Evolutionary conservation across 2,329 filamentous ascomycete species (phyloP).

Genomic region (Aspergillus fischeri): DNA sequence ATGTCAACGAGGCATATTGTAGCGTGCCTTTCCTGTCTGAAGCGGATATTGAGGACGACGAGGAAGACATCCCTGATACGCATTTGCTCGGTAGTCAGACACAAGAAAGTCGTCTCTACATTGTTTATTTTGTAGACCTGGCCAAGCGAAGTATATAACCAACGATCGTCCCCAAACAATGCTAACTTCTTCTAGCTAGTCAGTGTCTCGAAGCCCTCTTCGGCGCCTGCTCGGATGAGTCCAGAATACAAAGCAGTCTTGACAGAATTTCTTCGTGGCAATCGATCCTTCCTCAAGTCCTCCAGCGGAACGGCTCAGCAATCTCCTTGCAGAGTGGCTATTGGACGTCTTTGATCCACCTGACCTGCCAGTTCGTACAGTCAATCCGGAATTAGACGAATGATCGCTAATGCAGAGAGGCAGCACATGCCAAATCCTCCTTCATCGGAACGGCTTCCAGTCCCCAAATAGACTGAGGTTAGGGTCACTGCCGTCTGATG

Average conservation of each 20-base stretch:
- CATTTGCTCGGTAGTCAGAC: background rate
- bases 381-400: background rate
- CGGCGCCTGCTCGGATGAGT: background rate
- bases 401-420: background rate
- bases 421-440: background rate
- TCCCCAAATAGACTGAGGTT: background rate
- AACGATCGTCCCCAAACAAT: background rate
- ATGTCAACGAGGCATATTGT: slow-evolving; percentile 8
- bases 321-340: background rate
- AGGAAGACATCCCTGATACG: background rate
- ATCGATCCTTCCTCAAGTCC: background rate
- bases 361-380: background rate
- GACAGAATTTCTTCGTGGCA: background rate
- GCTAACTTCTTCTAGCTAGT: background rate
- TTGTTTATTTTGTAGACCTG: background rate
- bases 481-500: slow-evolving; percentile 1
- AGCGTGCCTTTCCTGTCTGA: background rate
- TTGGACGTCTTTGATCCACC: background rate
- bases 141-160: background rate
- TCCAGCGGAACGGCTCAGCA: background rate
- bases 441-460: slow-evolving; percentile 1
- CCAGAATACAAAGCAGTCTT: background rate
- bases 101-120: background rate
- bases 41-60: slow-evolving; percentile 1
- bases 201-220: background rate